A percentile compares a stretch with the other conserved stretches of the same genome.
phyloP scores from a whole-genome alignment of 2,329 filamentous ascomycete species.

The Ceratocystis cacaofunesta region DNA sequence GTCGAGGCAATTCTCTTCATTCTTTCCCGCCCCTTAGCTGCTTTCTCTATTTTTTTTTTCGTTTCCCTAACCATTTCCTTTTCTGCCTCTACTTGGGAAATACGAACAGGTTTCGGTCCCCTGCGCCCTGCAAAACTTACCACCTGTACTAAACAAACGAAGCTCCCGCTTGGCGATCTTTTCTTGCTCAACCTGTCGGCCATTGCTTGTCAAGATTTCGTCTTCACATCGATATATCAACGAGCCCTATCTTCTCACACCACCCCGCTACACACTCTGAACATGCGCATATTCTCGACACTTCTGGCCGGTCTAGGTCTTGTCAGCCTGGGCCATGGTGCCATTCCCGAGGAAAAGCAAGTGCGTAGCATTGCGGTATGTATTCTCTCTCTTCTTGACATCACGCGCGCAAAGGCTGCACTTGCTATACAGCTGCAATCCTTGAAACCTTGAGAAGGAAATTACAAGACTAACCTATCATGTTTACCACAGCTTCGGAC shows the following conservation, averaged over 20 bases:
- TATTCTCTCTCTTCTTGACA: slow-evolving; percentile 6
- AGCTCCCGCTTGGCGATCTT: background rate
- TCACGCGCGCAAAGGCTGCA: background rate
- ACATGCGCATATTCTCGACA: slow-evolving; percentile 16
- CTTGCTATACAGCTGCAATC: background rate
- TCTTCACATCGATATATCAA: background rate
- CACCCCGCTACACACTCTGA: background rate
- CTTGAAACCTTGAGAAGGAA: background rate
- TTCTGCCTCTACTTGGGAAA: background rate
- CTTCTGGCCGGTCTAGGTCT: slow-evolving; percentile 16
- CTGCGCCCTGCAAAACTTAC: background rate
- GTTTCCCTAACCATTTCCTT: background rate
- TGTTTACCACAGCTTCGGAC: slow-evolving; percentile 53
- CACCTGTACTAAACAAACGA: background rate
- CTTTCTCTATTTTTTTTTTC: background rate
- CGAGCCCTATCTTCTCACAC: background rate
- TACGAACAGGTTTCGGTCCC: slow-evolving; percentile 3
- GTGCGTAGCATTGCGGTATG: slow-evolving; percentile 19
- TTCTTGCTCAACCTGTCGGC: background rate
- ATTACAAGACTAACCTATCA: slow-evolving; percentile 5
- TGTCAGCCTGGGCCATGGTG: slow-evolving; percentile 10
- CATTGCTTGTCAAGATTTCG: background rate
- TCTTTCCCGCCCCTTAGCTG: background rate
- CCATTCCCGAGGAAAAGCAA: slow-evolving; percentile 15
- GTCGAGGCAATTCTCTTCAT: background rate